These are phyloP conservation scores for Botrytis galanthina DNA, from an alignment of 2,329 filamentous ascomycete genomes.

Conservation along the genomic window DNA sequence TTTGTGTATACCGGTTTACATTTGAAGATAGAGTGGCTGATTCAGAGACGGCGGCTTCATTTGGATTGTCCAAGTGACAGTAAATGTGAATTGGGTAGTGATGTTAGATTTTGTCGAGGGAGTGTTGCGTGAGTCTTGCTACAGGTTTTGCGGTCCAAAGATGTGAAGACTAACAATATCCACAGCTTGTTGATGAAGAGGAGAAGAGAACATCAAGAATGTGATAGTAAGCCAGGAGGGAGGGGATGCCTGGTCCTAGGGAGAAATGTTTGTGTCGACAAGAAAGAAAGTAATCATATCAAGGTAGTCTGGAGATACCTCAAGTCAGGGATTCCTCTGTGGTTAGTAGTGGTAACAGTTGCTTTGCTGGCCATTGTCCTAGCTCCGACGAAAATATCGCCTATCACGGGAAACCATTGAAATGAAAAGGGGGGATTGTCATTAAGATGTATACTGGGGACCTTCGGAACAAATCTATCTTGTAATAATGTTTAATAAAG, in stretches of 20 bases:
- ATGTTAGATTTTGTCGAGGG: constrained; percentile 58
- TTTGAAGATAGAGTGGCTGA: constrained; percentile 67
- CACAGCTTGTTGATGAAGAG: constrained; percentile 56
- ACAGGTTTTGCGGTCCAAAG: neutral
- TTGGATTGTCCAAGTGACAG: constrained; percentile 63
- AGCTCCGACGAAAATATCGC: neutral
- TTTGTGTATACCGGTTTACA: constrained; percentile 64
- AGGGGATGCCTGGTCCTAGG: constrained; percentile 37
- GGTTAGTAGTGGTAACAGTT: neutral
- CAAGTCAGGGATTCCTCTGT: neutral
- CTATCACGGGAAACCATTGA: neutral
- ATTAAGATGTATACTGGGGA: neutral
- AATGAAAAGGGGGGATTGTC: neutral
- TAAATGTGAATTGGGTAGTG: constrained; percentile 57
- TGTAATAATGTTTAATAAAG: neutral
- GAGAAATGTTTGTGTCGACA: constrained; percentile 16
- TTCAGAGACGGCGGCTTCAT: constrained; percentile 60
- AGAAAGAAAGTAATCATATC: neutral
- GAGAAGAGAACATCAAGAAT: constrained; percentile 59
- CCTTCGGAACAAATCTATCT: neutral
- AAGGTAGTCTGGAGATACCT: neutral
- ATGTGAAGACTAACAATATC: neutral
- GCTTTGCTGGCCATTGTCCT: constrained; percentile 10
- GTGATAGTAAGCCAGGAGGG: constrained; percentile 43
- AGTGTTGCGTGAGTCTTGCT: constrained; percentile 51